Percentiles rank a stretch among this genome's conserved stretches.
These are phyloP conservation scores for Chaetomiaceae sp. DNA, from an alignment of 2,329 filamentous ascomycete species.

Conservation along the genomic window DNA sequence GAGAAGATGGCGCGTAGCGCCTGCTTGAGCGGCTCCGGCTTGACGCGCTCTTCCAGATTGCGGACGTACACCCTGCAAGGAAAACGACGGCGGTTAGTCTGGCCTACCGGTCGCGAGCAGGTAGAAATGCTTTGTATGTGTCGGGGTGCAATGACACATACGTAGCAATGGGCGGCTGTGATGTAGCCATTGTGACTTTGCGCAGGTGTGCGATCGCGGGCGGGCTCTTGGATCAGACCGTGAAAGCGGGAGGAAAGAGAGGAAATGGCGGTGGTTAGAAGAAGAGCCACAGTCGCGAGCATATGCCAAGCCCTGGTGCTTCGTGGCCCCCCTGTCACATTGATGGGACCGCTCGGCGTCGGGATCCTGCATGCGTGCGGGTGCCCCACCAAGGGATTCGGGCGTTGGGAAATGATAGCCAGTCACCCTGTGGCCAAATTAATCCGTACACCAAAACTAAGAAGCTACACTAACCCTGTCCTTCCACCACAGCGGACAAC, in stretches of 20 bases:
- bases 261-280: too few species aligned
- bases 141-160: slow-evolving; percentile 71
- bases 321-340: too few species aligned
- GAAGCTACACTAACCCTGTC: too few species aligned
- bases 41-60: slow-evolving; percentile 90
- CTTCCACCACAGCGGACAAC: too few species aligned
- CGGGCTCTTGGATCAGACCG: background rate
- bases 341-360: too few species aligned
- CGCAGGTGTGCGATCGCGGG: slow-evolving; percentile 1
- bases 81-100: slow-evolving; percentile 31
- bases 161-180: slow-evolving; percentile 51
- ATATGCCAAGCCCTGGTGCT: too few species aligned
- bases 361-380: too few species aligned
- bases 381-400: too few species aligned
- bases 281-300: too few species aligned
- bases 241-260: background rate
- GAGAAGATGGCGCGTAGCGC: slow-evolving; percentile 73
- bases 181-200: slow-evolving; percentile 28
- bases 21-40: slow-evolving; percentile 68
- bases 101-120: slow-evolving; percentile 9
- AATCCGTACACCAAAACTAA: too few species aligned
- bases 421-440: too few species aligned
- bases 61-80: slow-evolving; percentile 59
- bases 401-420: too few species aligned
- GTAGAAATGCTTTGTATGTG: slow-evolving; percentile 34